Percentiles rank a stretch among this genome's conserved stretches.
phyloP scores from a whole-genome alignment of 495 filamentous ascomycete genomes.

The Hypoxylon cercidicola region DNA sequence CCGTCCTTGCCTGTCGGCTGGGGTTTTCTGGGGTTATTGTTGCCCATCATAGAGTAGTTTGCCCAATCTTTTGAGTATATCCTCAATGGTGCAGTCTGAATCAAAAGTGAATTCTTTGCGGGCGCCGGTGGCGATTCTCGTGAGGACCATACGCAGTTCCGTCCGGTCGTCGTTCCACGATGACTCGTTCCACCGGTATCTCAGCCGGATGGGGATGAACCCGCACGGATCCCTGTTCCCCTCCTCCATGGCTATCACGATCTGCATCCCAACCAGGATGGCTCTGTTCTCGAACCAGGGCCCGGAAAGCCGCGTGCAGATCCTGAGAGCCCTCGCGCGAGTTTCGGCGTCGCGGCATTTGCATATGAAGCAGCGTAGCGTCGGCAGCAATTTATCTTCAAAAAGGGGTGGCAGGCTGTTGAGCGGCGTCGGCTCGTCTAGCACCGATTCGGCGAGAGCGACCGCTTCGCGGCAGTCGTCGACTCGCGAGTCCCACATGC shows the following conservation, averaged over 20 bases:
- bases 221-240: constrained; percentile 10
- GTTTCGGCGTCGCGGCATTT: constrained; percentile 22
- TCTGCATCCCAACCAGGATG: constrained; percentile 12
- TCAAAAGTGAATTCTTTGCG: constrained; percentile 19
- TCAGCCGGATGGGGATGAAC: constrained; percentile 9
- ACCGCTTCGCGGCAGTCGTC: constrained; percentile 15
- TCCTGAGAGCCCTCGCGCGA: constrained; percentile 13
- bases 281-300: constrained; percentile 31
- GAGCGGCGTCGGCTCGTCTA: constrained; percentile 1
- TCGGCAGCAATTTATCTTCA: constrained; percentile 29
- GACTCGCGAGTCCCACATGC: constrained; percentile 18
- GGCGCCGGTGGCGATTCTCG: neutral
- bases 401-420: constrained; percentile 16
- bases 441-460: constrained; percentile 8
- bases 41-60: too few species aligned
- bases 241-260: constrained; percentile 25
- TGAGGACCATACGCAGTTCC: constrained; percentile 22
- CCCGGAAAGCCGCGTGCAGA: constrained; percentile 18
- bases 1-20: too few species aligned
- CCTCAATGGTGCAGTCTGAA: constrained; percentile 14
- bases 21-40: too few species aligned
- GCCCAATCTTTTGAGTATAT: constrained; percentile 2
- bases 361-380: constrained; percentile 11
- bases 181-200: constrained; percentile 16
- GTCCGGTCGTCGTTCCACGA: constrained; percentile 31